These are phyloP conservation scores for Knufia petricola DNA, from an alignment of 2,329 filamentous ascomycete species.

Conservation along the genomic window DNA sequence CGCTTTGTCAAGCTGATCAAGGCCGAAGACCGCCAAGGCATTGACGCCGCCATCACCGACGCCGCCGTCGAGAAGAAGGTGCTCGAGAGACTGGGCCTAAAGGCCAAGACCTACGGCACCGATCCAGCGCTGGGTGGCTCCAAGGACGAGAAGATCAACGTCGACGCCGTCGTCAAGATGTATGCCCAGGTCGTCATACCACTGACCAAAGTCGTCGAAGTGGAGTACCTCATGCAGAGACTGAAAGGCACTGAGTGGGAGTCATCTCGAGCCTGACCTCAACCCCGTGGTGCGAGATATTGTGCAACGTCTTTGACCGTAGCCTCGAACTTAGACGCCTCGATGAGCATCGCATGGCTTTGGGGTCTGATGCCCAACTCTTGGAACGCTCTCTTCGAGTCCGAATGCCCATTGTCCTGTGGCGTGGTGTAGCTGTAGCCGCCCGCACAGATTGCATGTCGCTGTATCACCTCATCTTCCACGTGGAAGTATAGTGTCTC, in stretches of 20 bases:
- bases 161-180: slow-evolving; percentile 81
- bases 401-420: slow-evolving; percentile 65
- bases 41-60: slow-evolving; percentile 86
- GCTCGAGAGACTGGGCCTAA: slow-evolving; percentile 72
- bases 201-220: slow-evolving; percentile 94
- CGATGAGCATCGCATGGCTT: slow-evolving; percentile 79
- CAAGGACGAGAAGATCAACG: slow-evolving; percentile 64
- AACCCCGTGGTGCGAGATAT: slow-evolving; percentile 52
- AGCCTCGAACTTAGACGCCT: slow-evolving; percentile 62
- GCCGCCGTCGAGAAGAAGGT: slow-evolving; percentile 82
- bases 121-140: slow-evolving; percentile 57
- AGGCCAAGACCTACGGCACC: slow-evolving; percentile 86
- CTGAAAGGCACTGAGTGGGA: slow-evolving; percentile 49
- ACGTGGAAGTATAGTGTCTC: slow-evolving; percentile 86
- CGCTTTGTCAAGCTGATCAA: slow-evolving; percentile 74
- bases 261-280: too few species aligned
- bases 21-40: slow-evolving; percentile 66
- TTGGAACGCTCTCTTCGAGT: slow-evolving; percentile 90
- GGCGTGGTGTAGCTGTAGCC: slow-evolving; percentile 72
- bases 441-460: slow-evolving; percentile 60
- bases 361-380: slow-evolving; percentile 79
- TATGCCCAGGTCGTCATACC: slow-evolving; percentile 90
- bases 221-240: slow-evolving; percentile 95
- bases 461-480: slow-evolving; percentile 82
- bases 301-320: slow-evolving; percentile 68